Evolutionary conservation across 1,284 basidiomycete species (phyloP), one percentile per base, ranked within the genome.

Genomic region (Boletus austroedulis): DNA sequence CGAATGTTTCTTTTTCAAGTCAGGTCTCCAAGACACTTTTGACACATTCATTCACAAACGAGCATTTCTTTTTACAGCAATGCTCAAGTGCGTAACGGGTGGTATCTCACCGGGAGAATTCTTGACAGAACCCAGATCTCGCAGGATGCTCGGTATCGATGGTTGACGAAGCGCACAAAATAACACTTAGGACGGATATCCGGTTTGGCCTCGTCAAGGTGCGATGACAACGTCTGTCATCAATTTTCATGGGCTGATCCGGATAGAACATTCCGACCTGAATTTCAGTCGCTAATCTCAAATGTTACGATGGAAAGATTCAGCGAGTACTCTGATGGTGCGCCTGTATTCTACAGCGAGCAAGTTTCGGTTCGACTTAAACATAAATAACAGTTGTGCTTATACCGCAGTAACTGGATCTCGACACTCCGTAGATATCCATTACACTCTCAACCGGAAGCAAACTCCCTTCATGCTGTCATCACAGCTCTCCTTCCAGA

Each of bases 401-500:
- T 15, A 71, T 19, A 9, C 19, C 44, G 15, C 61, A 94, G 94
- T 99, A 45, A 97, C 97, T 59, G 97, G 97, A 64, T 91, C 97
- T 65, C 87, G 93, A 66, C 99, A 95, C 76, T 95, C 97, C 14
- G 97, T 99, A 60, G 97, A 99, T 71, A 96, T 99, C 62, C 95
- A 97, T 74, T 98, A 98, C 78, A 99, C 94, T 32, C 94, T 23
- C 94, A 97, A 71, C 95, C 95, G 1, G 95, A 97, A 77, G 95
- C 95, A 48, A 98, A 99, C 75, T 99, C 99, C 71, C 85, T 99
- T 31, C 95, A 99, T 71, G 97, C 97, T 8, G 94, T 96, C 31
- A 96, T 99, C 70, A 99, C 96, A 6, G 99, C 97, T 9, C 87
- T 99, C n/a, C 29, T 97, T 99, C 76, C 97, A 99, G 74, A 99